phyloP scores from a whole-genome alignment of 2,329 filamentous ascomycete species.

The Nothophaeocryptopus gaeumannii region DNA sequence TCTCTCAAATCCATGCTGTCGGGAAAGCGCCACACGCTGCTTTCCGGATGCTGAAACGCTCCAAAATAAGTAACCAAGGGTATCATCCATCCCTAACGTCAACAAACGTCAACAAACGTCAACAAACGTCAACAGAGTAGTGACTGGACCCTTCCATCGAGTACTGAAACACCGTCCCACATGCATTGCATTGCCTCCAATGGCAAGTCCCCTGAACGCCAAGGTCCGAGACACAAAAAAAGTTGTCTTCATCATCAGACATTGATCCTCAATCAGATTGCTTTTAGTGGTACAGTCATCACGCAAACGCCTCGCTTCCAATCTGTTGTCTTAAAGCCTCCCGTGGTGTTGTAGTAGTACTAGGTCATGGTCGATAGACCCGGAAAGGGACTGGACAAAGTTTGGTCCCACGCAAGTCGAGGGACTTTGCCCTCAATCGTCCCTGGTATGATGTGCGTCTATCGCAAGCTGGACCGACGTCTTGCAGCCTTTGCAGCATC shows the following conservation, averaged over 20 bases:
- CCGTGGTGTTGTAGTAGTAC: constrained; percentile 6
- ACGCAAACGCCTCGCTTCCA: constrained; percentile 10
- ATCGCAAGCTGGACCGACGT: constrained; percentile 38
- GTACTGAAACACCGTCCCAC: constrained; percentile 14
- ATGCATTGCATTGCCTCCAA: constrained; percentile 19
- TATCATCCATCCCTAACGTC: constrained; percentile 7
- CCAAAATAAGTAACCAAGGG: not conserved
- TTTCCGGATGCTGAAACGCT: constrained; percentile 7
- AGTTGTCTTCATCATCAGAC: constrained; percentile 18
- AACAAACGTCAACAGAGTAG: constrained; percentile 14
- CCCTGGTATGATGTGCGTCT: not conserved
- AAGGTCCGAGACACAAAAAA: constrained; percentile 1
- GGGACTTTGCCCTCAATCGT: not conserved
- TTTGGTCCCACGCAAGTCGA: constrained; percentile 1
- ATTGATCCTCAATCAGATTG: constrained; percentile 15
- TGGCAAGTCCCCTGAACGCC: constrained; percentile 3
- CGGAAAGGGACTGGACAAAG: constrained; percentile 5
- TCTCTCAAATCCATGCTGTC: not conserved
- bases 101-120: constrained; percentile 7
- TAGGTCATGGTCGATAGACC: not conserved
- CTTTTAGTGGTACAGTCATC: constrained; percentile 27
- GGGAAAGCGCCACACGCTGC: constrained; percentile 4
- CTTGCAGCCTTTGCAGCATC: constrained; percentile 70
- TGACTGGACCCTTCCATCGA: constrained; percentile 10
- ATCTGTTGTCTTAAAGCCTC: constrained; percentile 15